Conservation (phyloP, 2,329 filamentous ascomycete genomes). For the Epichloe festucae region DNA sequence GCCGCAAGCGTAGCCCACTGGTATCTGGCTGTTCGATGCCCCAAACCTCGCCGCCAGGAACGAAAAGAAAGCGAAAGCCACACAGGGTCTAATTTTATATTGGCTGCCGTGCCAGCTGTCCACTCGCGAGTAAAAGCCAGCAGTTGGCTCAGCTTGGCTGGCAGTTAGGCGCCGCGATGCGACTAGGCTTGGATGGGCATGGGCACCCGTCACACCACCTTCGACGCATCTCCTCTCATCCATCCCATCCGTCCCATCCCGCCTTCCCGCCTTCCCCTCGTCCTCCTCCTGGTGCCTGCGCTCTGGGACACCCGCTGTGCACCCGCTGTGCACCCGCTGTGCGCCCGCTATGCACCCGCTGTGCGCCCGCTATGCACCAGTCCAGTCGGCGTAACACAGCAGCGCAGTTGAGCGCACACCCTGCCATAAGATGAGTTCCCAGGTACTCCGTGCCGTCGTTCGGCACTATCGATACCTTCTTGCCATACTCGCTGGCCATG, state of each 20-base stretch:
- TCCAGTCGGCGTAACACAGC: too few relatives aligned
- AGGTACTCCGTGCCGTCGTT: neutral
- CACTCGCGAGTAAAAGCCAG: neutral
- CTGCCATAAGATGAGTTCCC: neutral
- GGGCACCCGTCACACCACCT: conserved; percentile 4
- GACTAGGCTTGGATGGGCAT: neutral
- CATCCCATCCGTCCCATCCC: neutral
- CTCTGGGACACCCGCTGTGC: too few relatives aligned
- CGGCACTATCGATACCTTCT: too few relatives aligned
- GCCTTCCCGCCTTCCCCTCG: too few relatives aligned
- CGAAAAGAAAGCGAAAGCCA: neutral
- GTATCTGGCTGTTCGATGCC: neutral
- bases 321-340: too few relatives aligned
- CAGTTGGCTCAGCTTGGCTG: neutral
- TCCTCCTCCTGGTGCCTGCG: too few relatives aligned
- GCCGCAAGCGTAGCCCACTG: neutral
- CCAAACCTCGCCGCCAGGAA: neutral
- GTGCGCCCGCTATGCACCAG: too few relatives aligned
- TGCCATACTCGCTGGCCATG: too few relatives aligned
- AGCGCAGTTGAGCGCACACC: too few relatives aligned
- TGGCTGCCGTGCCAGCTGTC: neutral
- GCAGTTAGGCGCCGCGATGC: conserved; percentile 3
- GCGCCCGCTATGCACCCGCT: too few relatives aligned
- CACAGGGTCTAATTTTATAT: neutral
- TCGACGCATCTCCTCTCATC: neutral